Conservation (phyloP, 1,284 basidiomycete genomes). For the Papiliotrema laurentii region DNA sequence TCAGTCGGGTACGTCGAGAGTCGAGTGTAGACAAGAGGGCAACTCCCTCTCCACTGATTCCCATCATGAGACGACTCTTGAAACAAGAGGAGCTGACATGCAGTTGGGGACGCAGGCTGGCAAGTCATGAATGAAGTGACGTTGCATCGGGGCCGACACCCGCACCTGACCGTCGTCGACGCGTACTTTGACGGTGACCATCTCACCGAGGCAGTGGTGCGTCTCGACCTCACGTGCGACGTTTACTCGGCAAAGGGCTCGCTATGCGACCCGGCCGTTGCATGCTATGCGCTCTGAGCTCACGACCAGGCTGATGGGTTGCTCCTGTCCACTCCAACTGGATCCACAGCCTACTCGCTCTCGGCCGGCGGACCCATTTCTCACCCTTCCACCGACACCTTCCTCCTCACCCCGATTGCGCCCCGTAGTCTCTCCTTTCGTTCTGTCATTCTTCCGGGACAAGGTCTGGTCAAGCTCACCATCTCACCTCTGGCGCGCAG, state of each 20-base stretch:
- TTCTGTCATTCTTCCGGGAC: slow-evolving; percentile 79
- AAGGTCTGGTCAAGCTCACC: slow-evolving; percentile 78
- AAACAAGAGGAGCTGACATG: not conserved
- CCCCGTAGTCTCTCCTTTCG: slow-evolving; percentile 89
- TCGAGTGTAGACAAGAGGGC: not conserved
- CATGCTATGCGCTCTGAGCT: not conserved
- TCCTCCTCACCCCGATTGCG: slow-evolving; percentile 91
- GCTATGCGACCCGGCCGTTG: not conserved
- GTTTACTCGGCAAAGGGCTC: too few species aligned
- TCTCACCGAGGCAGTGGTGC: slow-evolving; percentile 87
- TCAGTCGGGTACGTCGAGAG: slow-evolving; percentile 15
- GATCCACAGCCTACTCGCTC: slow-evolving; percentile 93
- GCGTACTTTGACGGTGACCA: slow-evolving; percentile 94
- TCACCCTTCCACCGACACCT: slow-evolving; percentile 82
- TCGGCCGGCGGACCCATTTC: slow-evolving; percentile 95
- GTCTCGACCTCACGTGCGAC: slow-evolving; percentile 39
- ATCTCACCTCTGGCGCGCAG: slow-evolving; percentile 80
- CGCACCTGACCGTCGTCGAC: slow-evolving; percentile 90
- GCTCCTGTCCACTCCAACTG: slow-evolving; percentile 92
- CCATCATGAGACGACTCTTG: not conserved
- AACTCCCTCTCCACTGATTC: too few species aligned
- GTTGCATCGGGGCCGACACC: slow-evolving; percentile 82
- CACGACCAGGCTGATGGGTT: slow-evolving; percentile 76
- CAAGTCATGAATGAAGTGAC: slow-evolving; percentile 98
- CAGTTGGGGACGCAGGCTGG: slow-evolving; percentile 58